phyloP scores from a whole-genome alignment of 441 rosid genomes.

The Hura crepitans region DNA sequence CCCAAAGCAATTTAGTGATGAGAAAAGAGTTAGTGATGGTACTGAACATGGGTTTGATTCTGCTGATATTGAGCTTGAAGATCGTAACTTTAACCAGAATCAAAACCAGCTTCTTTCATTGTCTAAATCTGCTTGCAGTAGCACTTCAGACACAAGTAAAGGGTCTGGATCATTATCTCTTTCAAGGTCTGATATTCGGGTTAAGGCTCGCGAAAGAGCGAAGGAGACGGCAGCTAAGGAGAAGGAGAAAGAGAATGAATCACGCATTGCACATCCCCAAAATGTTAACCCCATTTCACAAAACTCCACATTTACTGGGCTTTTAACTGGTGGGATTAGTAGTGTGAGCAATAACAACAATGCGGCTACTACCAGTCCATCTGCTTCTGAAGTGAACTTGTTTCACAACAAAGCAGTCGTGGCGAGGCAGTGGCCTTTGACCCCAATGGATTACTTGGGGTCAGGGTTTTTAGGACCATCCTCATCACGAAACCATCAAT shows the following conservation, averaged over 20 bases:
- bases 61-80: constrained; percentile 46
- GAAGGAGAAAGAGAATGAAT: constrained; percentile 54
- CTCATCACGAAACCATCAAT: constrained; percentile 36
- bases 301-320: constrained; percentile 70
- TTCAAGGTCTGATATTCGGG: constrained; percentile 58
- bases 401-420: constrained; percentile 38
- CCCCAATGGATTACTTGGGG: constrained; percentile 65
- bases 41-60: constrained; percentile 49
- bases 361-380: constrained; percentile 22
- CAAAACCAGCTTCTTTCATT: constrained; percentile 54
- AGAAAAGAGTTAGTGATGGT: constrained; percentile 40
- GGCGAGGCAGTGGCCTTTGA: constrained; percentile 42
- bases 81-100: constrained; percentile 38
- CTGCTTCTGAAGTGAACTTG: constrained; percentile 33
- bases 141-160: constrained; percentile 89
- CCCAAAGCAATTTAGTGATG: constrained; percentile 54
- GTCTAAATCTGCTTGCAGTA: constrained; percentile 88
- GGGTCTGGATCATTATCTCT: constrained; percentile 66
- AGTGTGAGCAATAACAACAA: constrained; percentile 26
- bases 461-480: constrained; percentile 48
- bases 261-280: constrained; percentile 28
- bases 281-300: constrained; percentile 42
- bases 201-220: constrained; percentile 68
- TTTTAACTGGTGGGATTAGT: constrained; percentile 57
- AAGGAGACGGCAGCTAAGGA: constrained; percentile 77